Evolutionary conservation across 371 early-diverging fungal species (phyloP), one percentile per base, ranked within the genome.

Genomic region (Smittium culicis): DNA sequence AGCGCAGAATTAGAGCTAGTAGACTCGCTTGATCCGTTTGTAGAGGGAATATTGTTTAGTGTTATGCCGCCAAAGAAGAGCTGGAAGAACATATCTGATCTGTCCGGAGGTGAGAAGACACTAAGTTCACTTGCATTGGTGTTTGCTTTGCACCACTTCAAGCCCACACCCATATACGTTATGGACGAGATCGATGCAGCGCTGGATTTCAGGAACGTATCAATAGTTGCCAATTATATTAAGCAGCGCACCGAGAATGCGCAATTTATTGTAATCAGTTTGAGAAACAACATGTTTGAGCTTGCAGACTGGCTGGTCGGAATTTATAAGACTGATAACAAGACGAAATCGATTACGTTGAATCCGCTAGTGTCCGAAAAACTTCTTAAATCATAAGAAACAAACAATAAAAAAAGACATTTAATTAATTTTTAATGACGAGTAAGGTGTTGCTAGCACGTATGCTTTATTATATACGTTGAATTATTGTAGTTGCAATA

Each of bases 181-280:
- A 99, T 99, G 99, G 99, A 99, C 80, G 99, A 99, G 79, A 99
- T 99, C 71, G 99, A 99, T 77, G 99, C 99, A 0, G 99, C 99
- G 1, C 81, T 99, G 55, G 99, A 99, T 77, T 99, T 97, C 80
- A 88, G 98, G 68, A 99, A 99, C 78, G 99, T 99, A 11, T 93
- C 96, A 33, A 95, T 99, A 75, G 92, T 99, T 0, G 99, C 99
- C 25, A 93, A 98, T 77, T 99, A 98, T 76, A 94, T 99, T 80
- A 94, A 94, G 69, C 94, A 98, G 70, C 87, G 97, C 67, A 93
- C 99, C n/a, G 87, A 87, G 73, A 86, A 95, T 77, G 97, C 98
- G 1, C 99, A 99, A 81, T 99, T 99, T 80, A 86, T 99, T 29
- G 96, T 99, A 69, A 98, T 99, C 73, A 93, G 93, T 73, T 82